Percentiles rank a stretch among this genome's conserved stretches.
Conservation (phyloP, 768 basidiomycete genomes). For the Panellus pusillus region DNA sequence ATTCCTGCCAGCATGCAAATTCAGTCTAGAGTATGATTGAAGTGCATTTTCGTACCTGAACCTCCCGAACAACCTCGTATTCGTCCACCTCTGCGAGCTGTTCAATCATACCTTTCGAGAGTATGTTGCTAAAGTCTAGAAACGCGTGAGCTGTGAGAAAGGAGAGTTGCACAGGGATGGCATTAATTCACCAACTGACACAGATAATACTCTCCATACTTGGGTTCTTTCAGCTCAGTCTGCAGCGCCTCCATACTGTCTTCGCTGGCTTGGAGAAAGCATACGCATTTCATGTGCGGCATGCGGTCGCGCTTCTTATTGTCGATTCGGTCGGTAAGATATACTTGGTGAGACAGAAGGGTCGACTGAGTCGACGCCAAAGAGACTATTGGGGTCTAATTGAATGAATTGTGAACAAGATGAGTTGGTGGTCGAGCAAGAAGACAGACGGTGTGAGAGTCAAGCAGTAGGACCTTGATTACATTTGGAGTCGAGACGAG, state of each 20-base stretch:
- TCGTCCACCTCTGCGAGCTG: constrained; percentile 92
- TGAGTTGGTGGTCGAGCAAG: background rate
- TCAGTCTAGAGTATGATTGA: background rate
- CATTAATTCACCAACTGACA: constrained; percentile 87
- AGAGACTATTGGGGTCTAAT: constrained; percentile 93
- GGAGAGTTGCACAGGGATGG: constrained; percentile 19
- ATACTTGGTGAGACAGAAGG: constrained; percentile 92
- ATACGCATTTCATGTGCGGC: constrained; percentile 96
- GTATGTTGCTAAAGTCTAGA: constrained; percentile 91
- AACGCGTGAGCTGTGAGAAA: constrained; percentile 23
- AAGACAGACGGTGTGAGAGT: constrained; percentile 81
- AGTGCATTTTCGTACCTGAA: constrained; percentile 65
- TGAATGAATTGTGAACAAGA: constrained; percentile 12
- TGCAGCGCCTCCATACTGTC: constrained; percentile 83
- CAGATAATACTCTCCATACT: constrained; percentile 97
- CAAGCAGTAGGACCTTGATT: constrained; percentile 96
- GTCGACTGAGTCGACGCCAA: constrained; percentile 92
- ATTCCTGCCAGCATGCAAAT: constrained; percentile 61
- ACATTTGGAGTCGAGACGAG: constrained; percentile 80
- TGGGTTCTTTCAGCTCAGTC: constrained; percentile 82
- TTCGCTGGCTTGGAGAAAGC: constrained; percentile 83
- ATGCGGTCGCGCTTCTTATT: constrained; percentile 89
- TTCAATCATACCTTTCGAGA: constrained; percentile 90
- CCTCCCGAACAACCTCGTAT: constrained; percentile 94
- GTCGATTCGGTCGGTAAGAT: constrained; percentile 96